Evolutionary conservation across 352 stramenopile species (phyloP).

Genomic region (Elongisporangium anandrum): DNA sequence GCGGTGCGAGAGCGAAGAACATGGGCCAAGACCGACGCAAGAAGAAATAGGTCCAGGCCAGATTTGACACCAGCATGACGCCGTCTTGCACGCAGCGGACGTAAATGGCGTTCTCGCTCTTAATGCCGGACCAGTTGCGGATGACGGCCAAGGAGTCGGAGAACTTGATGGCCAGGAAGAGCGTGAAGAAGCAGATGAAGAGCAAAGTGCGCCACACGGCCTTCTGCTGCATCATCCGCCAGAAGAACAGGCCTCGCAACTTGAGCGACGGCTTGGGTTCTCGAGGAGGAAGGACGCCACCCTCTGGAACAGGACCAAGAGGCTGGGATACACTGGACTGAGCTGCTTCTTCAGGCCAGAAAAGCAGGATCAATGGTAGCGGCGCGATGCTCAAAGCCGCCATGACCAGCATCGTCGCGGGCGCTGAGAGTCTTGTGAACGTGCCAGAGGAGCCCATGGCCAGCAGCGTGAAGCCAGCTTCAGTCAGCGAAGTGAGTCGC

Average conservation of each 20-base stretch:
- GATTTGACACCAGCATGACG: conserved; percentile 14
- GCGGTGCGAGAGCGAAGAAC: conserved; percentile 22
- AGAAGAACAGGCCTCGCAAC: conserved; percentile 30
- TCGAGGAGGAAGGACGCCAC: no score
- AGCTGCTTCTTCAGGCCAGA: conserved; percentile 11
- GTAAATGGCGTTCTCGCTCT: conserved; percentile 13
- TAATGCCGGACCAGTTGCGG: conserved; percentile 18
- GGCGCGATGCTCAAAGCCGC: conserved; percentile 22
- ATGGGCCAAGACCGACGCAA: conserved; percentile 34
- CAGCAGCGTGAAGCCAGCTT: conserved; percentile 2
- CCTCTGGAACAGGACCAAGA: no score
- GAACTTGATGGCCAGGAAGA: conserved; percentile 37
- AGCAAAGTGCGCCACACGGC: conserved; percentile 37
- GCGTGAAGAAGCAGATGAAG: conserved; percentile 38
- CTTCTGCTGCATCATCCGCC: conserved; percentile 54
- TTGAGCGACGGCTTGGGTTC: conserved; percentile 19
- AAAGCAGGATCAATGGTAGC: conserved; percentile 27
- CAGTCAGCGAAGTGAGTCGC: conserved; percentile 12
- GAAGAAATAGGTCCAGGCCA: conserved; percentile 34
- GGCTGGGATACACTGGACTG: no score
- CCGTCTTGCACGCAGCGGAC: conserved; percentile 16
- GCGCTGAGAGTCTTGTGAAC: not conserved
- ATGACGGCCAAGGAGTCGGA: conserved; percentile 16
- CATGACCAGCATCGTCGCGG: conserved; percentile 19
- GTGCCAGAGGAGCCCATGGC: conserved; percentile 8